Conservation (phyloP, 768 basidiomycete species). For the Collybia sordida region DNA sequence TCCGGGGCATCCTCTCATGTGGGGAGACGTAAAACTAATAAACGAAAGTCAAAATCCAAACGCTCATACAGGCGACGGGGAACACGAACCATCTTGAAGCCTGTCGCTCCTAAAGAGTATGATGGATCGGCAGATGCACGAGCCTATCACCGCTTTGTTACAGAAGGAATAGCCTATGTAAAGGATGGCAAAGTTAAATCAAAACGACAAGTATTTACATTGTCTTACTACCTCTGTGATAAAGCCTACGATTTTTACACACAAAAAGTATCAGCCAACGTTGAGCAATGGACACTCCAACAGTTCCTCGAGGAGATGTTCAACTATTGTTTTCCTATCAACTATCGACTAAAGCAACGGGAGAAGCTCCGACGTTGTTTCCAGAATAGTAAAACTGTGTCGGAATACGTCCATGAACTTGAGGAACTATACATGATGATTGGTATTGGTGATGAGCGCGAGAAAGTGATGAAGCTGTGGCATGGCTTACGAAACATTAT, state of each 20-base stretch:
- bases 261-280: constrained; percentile 17
- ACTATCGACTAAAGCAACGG: constrained; percentile 23
- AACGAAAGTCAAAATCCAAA: neutral
- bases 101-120: neutral
- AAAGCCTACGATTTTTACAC: constrained; percentile 10
- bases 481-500: constrained; percentile 17
- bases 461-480: constrained; percentile 33
- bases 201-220: neutral
- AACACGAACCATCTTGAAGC: neutral
- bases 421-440: constrained; percentile 32
- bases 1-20: too few relatives aligned
- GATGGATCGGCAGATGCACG: neutral
- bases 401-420: constrained; percentile 31
- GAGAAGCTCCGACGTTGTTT: constrained; percentile 16
- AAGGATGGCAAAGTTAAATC: neutral
- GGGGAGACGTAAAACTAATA: too few relatives aligned
- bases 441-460: constrained; percentile 22
- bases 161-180: constrained; percentile 1
- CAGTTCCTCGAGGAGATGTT: constrained; percentile 32
- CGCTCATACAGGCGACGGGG: neutral
- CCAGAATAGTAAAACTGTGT: constrained; percentile 26
- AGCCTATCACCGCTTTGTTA: constrained; percentile 1
- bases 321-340: constrained; percentile 34
- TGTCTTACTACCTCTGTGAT: constrained; percentile 7
- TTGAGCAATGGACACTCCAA: constrained; percentile 22